phyloP scores from a whole-genome alignment of 2,329 filamentous ascomycete genomes.

The Microascus cirrosus region DNA sequence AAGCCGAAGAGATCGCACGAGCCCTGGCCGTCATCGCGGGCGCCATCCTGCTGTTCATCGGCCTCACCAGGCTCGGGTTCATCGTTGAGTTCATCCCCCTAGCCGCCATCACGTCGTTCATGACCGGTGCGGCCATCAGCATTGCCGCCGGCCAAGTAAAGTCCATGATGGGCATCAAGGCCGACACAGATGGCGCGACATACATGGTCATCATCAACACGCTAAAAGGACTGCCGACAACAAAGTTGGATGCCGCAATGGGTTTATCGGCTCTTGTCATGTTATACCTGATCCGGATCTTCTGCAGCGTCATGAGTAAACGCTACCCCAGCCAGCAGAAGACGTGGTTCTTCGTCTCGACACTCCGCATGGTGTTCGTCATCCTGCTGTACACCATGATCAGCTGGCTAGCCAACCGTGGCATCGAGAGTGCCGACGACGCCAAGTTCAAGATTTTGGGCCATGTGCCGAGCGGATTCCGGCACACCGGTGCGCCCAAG shows the following conservation, averaged over 20 bases:
- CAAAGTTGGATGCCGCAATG: conserved; percentile 60
- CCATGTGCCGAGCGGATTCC: conserved; percentile 57
- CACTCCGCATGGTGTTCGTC: conserved; percentile 68
- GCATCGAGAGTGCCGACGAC: conserved; percentile 32
- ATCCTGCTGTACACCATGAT: conserved; percentile 72
- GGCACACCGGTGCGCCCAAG: conserved; percentile 62
- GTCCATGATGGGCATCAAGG: conserved; percentile 37
- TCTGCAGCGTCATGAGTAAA: conserved; percentile 53
- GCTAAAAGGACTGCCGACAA: conserved; percentile 29
- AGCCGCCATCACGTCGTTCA: conserved; percentile 40
- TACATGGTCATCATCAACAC: conserved; percentile 41
- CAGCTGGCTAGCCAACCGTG: conserved; percentile 58
- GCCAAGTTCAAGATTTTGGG: conserved; percentile 55
- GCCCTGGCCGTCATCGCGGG: conserved; percentile 36
- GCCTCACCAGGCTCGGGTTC: conserved; percentile 39
- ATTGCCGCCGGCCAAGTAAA: conserved; percentile 38
- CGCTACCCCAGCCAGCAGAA: conserved; percentile 56
- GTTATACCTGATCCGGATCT: conserved; percentile 55
- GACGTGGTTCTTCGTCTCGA: conserved; percentile 67
- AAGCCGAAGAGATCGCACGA: conserved; percentile 31
- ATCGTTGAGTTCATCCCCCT: conserved; percentile 43
- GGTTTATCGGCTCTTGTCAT: conserved; percentile 57
- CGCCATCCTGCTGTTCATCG: conserved; percentile 34
- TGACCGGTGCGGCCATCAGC: conserved; percentile 40
- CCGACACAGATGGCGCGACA: conserved; percentile 33